phyloP scores from a whole-genome alignment of 2,329 filamentous ascomycete species.

The Epichloe gansuensis region DNA sequence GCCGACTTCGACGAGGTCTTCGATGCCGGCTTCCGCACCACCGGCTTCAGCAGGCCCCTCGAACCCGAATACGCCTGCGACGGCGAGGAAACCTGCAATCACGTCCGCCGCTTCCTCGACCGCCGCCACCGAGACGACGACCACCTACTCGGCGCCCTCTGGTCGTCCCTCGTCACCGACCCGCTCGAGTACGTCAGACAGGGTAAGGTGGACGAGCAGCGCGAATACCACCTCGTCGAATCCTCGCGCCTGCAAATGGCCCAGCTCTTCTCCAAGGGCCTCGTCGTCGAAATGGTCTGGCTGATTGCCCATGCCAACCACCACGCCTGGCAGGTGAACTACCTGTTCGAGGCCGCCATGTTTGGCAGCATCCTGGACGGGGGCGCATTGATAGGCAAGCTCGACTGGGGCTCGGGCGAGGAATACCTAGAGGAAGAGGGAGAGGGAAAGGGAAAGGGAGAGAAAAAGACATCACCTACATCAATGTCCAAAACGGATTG shows the following conservation, averaged over 20 bases:
- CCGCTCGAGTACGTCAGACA: constrained; percentile 10
- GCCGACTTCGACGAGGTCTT: constrained; percentile 20
- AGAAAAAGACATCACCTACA: too few species aligned
- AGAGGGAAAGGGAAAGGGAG: too few species aligned
- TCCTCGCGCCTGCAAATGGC: constrained; percentile 10
- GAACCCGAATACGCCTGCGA: constrained; percentile 8
- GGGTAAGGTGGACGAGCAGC: constrained; percentile 8
- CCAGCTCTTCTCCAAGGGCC: constrained; percentile 11
- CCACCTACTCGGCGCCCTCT: constrained; percentile 8
- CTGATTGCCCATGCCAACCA: constrained; percentile 12
- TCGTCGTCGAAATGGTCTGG: constrained; percentile 11
- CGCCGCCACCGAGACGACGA: background rate
- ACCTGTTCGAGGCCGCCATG: constrained; percentile 21
- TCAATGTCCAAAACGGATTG: too few species aligned
- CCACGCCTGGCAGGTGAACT: constrained; percentile 20
- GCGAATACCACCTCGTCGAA: constrained; percentile 8
- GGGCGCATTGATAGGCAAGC: constrained; percentile 16
- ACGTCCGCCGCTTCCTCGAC: constrained; percentile 8
- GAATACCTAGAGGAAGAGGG: too few species aligned
- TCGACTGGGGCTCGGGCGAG: constrained; percentile 13
- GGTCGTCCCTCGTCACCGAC: constrained; percentile 8
- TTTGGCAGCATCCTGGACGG: constrained; percentile 21
- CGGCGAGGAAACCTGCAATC: constrained; percentile 11
- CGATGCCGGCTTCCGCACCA: constrained; percentile 15
- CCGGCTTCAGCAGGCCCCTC: constrained; percentile 15